Conservation (phyloP, 1,139 yeast genomes). For the Nakaseomyces glabratus region DNA sequence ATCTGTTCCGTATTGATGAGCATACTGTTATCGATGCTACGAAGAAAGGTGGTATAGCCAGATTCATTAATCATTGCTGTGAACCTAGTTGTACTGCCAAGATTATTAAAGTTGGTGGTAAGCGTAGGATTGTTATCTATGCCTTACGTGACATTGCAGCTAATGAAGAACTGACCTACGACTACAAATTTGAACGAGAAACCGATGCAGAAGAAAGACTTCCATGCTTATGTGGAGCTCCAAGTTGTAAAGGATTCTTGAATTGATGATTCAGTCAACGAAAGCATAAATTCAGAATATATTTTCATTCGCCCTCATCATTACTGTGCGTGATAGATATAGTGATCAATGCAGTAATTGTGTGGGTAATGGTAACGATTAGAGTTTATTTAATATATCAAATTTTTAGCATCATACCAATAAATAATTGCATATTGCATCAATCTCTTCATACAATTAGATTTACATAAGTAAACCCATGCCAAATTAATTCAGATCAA, state of each 20-base stretch:
- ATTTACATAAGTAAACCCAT: too few species aligned
- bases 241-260: constrained; percentile 86
- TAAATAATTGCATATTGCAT: too few species aligned
- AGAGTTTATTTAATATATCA: too few species aligned
- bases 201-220: constrained; percentile 83
- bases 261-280: too few species aligned
- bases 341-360: too few species aligned
- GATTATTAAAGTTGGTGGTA: constrained; percentile 90
- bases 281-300: too few species aligned
- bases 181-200: constrained; percentile 89
- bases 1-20: constrained; percentile 85
- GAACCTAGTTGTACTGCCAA: constrained; percentile 97
- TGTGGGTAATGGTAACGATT: too few species aligned
- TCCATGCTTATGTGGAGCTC: constrained; percentile 89
- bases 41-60: constrained; percentile 91
- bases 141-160: constrained; percentile 84
- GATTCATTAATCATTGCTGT: constrained; percentile 95
- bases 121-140: constrained; percentile 87
- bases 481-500: too few species aligned
- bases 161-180: constrained; percentile 89
- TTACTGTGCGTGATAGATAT: too few species aligned
- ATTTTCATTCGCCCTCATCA: too few species aligned
- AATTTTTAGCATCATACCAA: too few species aligned
- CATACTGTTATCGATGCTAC: constrained; percentile 96
- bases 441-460: too few species aligned